Percentiles rank a stretch among this genome's conserved stretches.
phyloP scores from a whole-genome alignment of 2,329 filamentous ascomycete species.

The Trichoderma semiorbis region DNA sequence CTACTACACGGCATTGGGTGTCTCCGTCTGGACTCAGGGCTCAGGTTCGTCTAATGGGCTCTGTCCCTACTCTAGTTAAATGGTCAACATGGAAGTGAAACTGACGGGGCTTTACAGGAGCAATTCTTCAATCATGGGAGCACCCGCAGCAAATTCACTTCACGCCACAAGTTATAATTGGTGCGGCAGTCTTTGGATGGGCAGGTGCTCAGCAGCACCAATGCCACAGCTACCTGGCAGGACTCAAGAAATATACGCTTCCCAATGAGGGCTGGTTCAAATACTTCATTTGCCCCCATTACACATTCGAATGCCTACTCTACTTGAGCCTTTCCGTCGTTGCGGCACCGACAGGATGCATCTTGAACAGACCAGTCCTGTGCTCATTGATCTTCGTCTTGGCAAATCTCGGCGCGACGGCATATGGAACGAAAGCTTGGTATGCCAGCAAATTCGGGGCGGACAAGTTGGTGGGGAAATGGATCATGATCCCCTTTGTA shows the following conservation, averaged over 20 bases:
- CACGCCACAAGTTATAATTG: constrained; percentile 36
- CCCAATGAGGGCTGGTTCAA: constrained; percentile 71
- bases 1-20: constrained; percentile 71
- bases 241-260: constrained; percentile 77
- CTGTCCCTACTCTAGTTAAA: neutral
- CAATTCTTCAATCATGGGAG: constrained; percentile 35
- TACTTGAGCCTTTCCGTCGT: constrained; percentile 75
- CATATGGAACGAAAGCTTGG: constrained; percentile 74
- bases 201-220: constrained; percentile 72
- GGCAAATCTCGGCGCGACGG: constrained; percentile 78
- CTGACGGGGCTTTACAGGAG: constrained; percentile 24
- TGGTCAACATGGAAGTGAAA: neutral
- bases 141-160: constrained; percentile 21
- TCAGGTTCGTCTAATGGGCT: constrained; percentile 51
- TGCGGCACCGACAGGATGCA: constrained; percentile 63
- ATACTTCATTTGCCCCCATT: constrained; percentile 79
- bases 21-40: constrained; percentile 83
- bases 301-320: constrained; percentile 80
- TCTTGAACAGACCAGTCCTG: constrained; percentile 70
- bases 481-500: constrained; percentile 73
- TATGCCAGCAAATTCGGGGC: constrained; percentile 71
- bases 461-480: constrained; percentile 58
- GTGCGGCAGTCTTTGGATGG: constrained; percentile 61
- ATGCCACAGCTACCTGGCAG: constrained; percentile 67
- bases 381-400: constrained; percentile 69